These are phyloP conservation scores for Apophysomyces sp. DNA, from an alignment of 371 early-diverging fungal genomes.

Conservation along the genomic window DNA sequence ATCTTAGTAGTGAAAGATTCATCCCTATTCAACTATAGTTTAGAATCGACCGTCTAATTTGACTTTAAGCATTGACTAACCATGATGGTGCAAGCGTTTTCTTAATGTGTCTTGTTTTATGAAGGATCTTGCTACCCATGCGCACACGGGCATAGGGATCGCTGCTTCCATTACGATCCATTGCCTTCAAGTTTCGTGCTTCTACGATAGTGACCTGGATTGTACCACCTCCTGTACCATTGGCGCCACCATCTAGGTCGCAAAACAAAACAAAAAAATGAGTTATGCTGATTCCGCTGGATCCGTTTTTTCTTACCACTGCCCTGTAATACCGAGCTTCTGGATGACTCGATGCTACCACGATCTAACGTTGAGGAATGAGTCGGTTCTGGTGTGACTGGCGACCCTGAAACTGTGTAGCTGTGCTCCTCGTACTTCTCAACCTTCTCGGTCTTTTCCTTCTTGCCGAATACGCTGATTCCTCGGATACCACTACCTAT, in stretches of 20 bases:
- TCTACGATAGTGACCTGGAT: slow-evolving; percentile 50
- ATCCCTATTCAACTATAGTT: slow-evolving; percentile 21
- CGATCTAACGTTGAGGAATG: not conserved
- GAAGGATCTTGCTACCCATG: slow-evolving; percentile 58
- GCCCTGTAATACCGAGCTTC: not conserved
- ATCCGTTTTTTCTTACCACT: slow-evolving; percentile 12
- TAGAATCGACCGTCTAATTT: no score
- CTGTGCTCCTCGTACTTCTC: not conserved
- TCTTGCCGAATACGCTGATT: slow-evolving; percentile 33
- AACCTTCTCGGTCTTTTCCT: slow-evolving; percentile 14
- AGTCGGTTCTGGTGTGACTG: not conserved
- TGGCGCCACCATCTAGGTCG: slow-evolving; percentile 6
- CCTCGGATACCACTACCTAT: slow-evolving; percentile 19
- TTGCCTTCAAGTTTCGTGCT: slow-evolving; percentile 59
- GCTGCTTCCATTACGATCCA: slow-evolving; percentile 59
- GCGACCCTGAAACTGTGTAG: not conserved
- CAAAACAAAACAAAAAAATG: no score
- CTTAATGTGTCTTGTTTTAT: slow-evolving; percentile 79
- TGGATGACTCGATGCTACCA: not conserved
- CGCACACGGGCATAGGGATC: slow-evolving; percentile 65
- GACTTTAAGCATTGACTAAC: not conserved
- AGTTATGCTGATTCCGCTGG: no score
- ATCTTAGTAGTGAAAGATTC: slow-evolving; percentile 33
- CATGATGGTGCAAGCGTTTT: slow-evolving; percentile 78
- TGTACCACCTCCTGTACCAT: slow-evolving; percentile 28